Evolutionary conservation across 2,329 filamentous ascomycete genomes (phyloP).

Genomic region (Leptosphaerulina australis): DNA sequence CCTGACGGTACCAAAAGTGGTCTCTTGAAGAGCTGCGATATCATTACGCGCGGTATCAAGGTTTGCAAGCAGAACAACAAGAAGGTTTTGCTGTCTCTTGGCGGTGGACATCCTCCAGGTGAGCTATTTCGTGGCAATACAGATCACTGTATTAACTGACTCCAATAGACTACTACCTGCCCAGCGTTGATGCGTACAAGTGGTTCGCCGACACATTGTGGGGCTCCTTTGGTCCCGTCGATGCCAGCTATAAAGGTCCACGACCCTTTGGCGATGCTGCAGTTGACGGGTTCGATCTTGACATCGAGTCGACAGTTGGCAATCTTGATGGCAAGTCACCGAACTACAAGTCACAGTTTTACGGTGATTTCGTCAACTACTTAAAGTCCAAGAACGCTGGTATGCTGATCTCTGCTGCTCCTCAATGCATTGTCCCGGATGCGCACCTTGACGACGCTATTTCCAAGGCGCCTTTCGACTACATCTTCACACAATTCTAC

Average conservation of each 20-base stretch:
- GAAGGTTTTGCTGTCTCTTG: constrained; percentile 54
- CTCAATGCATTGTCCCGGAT: constrained; percentile 60
- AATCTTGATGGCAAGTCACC: no score
- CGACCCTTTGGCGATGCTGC: constrained; percentile 56
- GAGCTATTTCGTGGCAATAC: neutral
- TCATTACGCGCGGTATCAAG: constrained; percentile 47
- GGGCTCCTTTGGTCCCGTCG: constrained; percentile 57
- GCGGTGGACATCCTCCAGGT: constrained; percentile 47
- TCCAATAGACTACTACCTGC: constrained; percentile 52
- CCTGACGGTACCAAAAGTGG: constrained; percentile 48
- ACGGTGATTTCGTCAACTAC: constrained; percentile 56
- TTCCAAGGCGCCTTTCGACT: constrained; percentile 55
- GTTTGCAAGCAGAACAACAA: constrained; percentile 43
- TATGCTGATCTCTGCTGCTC: constrained; percentile 60
- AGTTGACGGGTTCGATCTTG: constrained; percentile 62
- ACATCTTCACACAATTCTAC: constrained; percentile 63
- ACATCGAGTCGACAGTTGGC: constrained; percentile 49
- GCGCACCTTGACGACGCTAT: constrained; percentile 55
- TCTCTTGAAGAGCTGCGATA: constrained; percentile 53
- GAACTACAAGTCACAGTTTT: constrained; percentile 51
- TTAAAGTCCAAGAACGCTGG: constrained; percentile 48
- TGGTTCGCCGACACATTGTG: constrained; percentile 59
- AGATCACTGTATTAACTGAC: neutral
- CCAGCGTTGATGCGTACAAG: constrained; percentile 48
- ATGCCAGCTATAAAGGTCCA: constrained; percentile 41